Conservation (phyloP, 2,329 filamentous ascomycete genomes). For the Pezizomycotina sp. region DNA sequence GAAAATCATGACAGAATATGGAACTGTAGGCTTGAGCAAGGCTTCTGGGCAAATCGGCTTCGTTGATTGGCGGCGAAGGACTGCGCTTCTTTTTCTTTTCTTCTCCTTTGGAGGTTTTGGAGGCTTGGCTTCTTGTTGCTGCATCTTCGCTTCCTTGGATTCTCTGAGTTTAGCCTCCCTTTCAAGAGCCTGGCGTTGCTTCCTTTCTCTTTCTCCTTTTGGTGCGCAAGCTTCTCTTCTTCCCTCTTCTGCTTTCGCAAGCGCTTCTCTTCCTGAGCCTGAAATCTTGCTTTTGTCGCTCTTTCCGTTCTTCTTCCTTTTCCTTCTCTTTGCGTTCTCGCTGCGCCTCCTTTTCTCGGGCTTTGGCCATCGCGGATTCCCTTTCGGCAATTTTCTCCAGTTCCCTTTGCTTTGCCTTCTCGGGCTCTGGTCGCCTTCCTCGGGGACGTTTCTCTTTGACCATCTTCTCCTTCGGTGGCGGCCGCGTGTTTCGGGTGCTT, state of each 20-base stretch:
- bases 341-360: conserved; percentile 2
- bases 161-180: conserved; percentile 2
- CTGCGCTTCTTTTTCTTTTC: conserved; percentile 33
- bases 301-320: conserved; percentile 29
- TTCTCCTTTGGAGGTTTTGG: conserved; percentile 11
- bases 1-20: conserved; percentile 42
- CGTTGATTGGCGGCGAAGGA: conserved; percentile 39
- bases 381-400: conserved; percentile 10
- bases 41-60: conserved; percentile 44
- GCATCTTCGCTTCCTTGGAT: conserved; percentile 10
- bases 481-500: no score
- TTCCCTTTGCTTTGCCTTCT: conserved; percentile 5
- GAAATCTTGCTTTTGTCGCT: conserved; percentile 6
- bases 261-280: no score
- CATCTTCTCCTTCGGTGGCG: no score
- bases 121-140: conserved; percentile 9
- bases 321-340: conserved; percentile 30
- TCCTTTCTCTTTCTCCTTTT: conserved; percentile 1
- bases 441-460: not conserved
- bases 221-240: conserved; percentile 14
- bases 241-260: conserved; percentile 21
- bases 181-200: not conserved
- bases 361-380: conserved; percentile 14
- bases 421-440: not conserved
- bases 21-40: conserved; percentile 46